Percentiles rank a stretch among this genome's conserved stretches.
phyloP scores from a whole-genome alignment of 2,329 filamentous ascomycete genomes.

The Sclerotinia nivalis region DNA sequence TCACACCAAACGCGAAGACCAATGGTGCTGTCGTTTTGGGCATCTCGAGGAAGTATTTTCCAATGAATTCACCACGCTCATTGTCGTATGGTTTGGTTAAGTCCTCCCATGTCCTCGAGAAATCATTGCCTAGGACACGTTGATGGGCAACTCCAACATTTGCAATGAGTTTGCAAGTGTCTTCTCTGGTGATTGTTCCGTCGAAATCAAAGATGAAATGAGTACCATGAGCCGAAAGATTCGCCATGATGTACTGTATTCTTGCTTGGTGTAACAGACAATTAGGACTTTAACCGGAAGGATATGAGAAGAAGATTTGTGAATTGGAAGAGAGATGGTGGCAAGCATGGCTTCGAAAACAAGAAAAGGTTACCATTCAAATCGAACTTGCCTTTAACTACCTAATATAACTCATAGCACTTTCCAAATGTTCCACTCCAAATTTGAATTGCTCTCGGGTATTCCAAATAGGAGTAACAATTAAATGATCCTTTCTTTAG shows the following conservation, averaged over 20 bases:
- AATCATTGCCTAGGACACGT: constrained; percentile 19
- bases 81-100: background rate
- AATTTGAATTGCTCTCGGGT: too few relatives aligned
- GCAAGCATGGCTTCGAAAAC: background rate
- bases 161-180: constrained; percentile 35
- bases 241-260: background rate
- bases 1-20: constrained; percentile 16
- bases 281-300: background rate
- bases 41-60: background rate
- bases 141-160: constrained; percentile 28
- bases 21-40: too few relatives aligned
- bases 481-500: too few relatives aligned
- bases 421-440: background rate
- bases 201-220: constrained; percentile 40
- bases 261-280: background rate
- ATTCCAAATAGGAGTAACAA: too few relatives aligned
- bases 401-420: background rate
- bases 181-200: constrained; percentile 39
- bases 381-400: background rate
- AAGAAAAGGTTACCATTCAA: background rate
- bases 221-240: background rate
- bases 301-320: background rate
- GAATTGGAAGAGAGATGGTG: background rate
- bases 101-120: constrained; percentile 19
- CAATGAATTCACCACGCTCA: background rate